Percentiles rank a stretch among this genome's conserved stretches.
Conservation (phyloP, 2,329 filamentous ascomycete species). For the Xylaria multiplex region DNA sequence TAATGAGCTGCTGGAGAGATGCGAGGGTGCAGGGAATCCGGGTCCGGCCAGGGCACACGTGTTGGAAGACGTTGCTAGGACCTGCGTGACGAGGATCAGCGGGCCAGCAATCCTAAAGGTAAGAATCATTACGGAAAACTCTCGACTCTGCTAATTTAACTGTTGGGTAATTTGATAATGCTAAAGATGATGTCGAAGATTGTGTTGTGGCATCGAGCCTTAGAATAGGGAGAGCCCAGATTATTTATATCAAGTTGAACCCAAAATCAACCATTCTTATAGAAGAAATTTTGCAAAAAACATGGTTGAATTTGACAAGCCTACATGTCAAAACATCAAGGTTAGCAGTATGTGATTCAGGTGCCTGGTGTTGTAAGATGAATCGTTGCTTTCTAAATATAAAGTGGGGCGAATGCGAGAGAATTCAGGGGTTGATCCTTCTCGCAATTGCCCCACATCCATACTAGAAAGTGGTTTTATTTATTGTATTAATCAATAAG, state of each 20-base stretch:
- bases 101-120: not conserved
- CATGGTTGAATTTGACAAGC: not conserved
- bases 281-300: not conserved
- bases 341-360: not conserved
- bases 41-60: conserved; percentile 35
- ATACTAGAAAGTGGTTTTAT: no score
- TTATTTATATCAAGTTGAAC: conserved; percentile 7
- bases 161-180: no score
- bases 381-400: no score
- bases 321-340: not conserved
- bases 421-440: not conserved
- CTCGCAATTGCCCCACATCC: conserved; percentile 34
- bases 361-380: no score
- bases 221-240: not conserved
- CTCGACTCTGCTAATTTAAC: not conserved
- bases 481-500: no score
- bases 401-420: conserved; percentile 23
- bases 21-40: conserved; percentile 31
- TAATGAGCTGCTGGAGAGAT: conserved; percentile 23
- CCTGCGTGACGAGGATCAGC: conserved; percentile 1
- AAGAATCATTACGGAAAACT: conserved; percentile 7
- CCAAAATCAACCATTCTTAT: not conserved
- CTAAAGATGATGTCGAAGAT: not conserved
- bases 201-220: not conserved
- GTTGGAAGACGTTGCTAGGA: conserved; percentile 1